Evolutionary conservation across 352 stramenopile species (phyloP).

Genomic region (Aphanomyces invadans): DNA sequence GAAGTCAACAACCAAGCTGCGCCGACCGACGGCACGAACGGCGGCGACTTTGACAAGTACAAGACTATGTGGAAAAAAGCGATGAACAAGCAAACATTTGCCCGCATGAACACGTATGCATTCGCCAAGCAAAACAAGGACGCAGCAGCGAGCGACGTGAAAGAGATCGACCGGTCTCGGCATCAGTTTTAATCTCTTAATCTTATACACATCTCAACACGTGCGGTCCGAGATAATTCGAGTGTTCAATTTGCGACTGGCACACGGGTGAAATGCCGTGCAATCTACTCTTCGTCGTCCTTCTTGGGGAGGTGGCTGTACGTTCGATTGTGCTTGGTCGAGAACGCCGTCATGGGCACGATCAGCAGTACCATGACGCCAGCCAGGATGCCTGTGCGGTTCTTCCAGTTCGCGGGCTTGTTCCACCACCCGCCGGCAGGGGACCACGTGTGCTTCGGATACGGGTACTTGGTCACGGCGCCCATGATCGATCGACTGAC

Average conservation of each 20-base stretch:
- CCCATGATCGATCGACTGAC: constrained; percentile 37
- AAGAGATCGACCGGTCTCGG: constrained; percentile 23
- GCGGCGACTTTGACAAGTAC: constrained; percentile 27
- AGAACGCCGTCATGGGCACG: constrained; percentile 52
- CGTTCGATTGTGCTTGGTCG: constrained; percentile 56
- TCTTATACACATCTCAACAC: neutral
- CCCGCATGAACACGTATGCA: constrained; percentile 4
- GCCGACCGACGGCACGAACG: constrained; percentile 16
- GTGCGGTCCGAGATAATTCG: neutral
- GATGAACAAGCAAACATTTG: constrained; percentile 30
- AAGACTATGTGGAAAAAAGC: constrained; percentile 32
- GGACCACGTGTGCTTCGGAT: constrained; percentile 83
- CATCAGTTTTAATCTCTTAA: constrained; percentile 24
- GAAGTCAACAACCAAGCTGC: constrained; percentile 32
- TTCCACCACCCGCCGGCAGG: constrained; percentile 78
- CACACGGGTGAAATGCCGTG: too few relatives aligned
- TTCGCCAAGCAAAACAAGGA: constrained; percentile 15
- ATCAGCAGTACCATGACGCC: constrained; percentile 40
- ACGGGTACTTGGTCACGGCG: constrained; percentile 74
- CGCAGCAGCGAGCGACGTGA: constrained; percentile 6
- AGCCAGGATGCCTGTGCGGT: constrained; percentile 57
- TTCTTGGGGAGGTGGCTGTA: constrained; percentile 32
- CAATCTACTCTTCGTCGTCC: constrained; percentile 20
- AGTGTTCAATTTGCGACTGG: too few relatives aligned
- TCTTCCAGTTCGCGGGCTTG: constrained; percentile 77